Evolutionary conservation across 768 basidiomycete species (phyloP), one percentile per base, ranked within the genome.

Genomic region (Exidia glandulosa): DNA sequence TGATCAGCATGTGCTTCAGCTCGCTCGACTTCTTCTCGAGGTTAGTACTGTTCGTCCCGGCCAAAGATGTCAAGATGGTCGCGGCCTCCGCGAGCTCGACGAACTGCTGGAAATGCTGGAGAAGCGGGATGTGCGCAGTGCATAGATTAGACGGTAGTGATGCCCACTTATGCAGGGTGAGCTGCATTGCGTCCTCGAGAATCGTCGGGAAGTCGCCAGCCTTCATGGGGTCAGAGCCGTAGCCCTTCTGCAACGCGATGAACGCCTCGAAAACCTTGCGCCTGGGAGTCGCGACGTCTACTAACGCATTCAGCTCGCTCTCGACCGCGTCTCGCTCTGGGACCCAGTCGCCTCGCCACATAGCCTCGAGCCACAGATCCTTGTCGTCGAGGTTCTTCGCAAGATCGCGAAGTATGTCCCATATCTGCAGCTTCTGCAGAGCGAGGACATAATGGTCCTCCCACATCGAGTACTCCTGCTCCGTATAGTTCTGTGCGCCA

Each of bases 391-490:
- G 95, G 59, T 78, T 83, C 64, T 85, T 85, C 1, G 92, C 93
- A 23, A 99, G 81, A 57, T 99, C 96, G 63, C 89, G 83, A 3
- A 99, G 79, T 25, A 88, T 82, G 61, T 99, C 96, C 96, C 96
- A 99, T 63, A 96, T 90, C 69, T 98, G 96, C 19, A 99, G 77
- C 72, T 99, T 99, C 74, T 95, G 91, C 0, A 93, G 87, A 1
- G 94, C 81, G 7, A 94, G 75, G 61, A 99, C 89, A 95, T 96
- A 99, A 70, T 99, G 96, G 70, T 99, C 96, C 67, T 99, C 96
- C 96, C 96, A 99, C 23, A 99, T 76, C 66, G 90, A 93, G 70
- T 94, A 97, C 71, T 99, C 96, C 1, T 88, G 79, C 71, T 99
- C 96, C 13, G 89, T 87, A 75, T 94, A 98, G 1, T 94, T 85